Percentiles rank a stretch among this genome's conserved stretches.
These are phyloP conservation scores for Penicillium parvum DNA, from an alignment of 495 filamentous ascomycete species.

Conservation along the genomic window DNA sequence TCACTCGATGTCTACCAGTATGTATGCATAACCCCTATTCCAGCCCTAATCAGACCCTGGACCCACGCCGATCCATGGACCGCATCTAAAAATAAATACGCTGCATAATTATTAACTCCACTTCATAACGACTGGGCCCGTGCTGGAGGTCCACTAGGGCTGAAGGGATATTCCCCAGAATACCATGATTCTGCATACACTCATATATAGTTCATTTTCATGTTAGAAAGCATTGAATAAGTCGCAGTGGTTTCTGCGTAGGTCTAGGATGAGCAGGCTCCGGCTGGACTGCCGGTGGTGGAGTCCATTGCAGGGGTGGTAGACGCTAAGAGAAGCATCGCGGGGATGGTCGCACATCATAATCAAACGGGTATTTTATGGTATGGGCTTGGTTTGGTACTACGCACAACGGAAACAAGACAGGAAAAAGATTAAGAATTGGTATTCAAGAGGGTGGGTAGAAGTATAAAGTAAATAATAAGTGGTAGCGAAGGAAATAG, in stretches of 20 bases:
- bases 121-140: constrained; percentile 1
- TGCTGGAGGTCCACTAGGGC: not conserved
- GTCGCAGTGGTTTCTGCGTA: no score
- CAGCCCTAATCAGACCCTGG: constrained; percentile 13
- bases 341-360: constrained; percentile 28
- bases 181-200: no score
- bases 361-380: constrained; percentile 22
- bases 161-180: no score
- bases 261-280: no score
- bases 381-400: constrained; percentile 2
- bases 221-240: no score
- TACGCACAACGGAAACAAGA: not conserved
- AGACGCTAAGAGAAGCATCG: constrained; percentile 19
- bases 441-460: constrained; percentile 11
- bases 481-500: no score
- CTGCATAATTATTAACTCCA: no score
- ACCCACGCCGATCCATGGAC: constrained; percentile 11
- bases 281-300: no score
- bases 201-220: no score
- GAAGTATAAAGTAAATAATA: constrained; percentile 1
- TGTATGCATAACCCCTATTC: not conserved
- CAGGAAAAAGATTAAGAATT: constrained; percentile 4
- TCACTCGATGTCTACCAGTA: not conserved
- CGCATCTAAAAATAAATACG: constrained; percentile 20
- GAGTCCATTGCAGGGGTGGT: constrained; percentile 1